phyloP scores from a whole-genome alignment of 805 yeast species.

The Kodamaea leandrae region DNA sequence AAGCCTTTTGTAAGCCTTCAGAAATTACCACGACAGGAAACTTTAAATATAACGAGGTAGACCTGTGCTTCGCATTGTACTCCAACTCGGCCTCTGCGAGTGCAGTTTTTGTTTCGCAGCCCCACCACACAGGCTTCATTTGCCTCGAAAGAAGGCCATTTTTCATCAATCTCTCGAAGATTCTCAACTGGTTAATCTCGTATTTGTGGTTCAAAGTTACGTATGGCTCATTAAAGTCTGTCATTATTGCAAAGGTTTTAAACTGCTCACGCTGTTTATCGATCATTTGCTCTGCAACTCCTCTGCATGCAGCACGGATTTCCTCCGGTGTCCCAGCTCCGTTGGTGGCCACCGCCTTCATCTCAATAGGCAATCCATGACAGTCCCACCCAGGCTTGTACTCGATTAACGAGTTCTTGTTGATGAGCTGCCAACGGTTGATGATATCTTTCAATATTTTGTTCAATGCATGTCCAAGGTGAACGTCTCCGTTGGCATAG shows the following conservation, averaged over 20 bases:
- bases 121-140: slow-evolving; percentile 96
- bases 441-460: slow-evolving; percentile 86
- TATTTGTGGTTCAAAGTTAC: slow-evolving; percentile 67
- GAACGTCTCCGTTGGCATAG: slow-evolving; percentile 93
- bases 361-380: slow-evolving; percentile 95
- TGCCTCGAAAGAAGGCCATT: slow-evolving; percentile 75
- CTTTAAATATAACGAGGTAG: slow-evolving; percentile 65
- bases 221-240: slow-evolving; percentile 76
- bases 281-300: slow-evolving; percentile 69
- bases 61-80: slow-evolving; percentile 68
- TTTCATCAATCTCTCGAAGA: slow-evolving; percentile 64
- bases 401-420: slow-evolving; percentile 56
- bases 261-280: slow-evolving; percentile 63
- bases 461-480: slow-evolving; percentile 88
- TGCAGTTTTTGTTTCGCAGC: slow-evolving; percentile 90
- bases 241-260: slow-evolving; percentile 70
- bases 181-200: slow-evolving; percentile 70
- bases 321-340: slow-evolving; percentile 43
- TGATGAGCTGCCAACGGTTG: slow-evolving; percentile 62
- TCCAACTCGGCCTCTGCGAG: slow-evolving; percentile 96
- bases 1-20: slow-evolving; percentile 10
- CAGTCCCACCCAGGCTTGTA: slow-evolving; percentile 98
- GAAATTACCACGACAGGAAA: slow-evolving; percentile 48
- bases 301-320: slow-evolving; percentile 61
- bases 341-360: slow-evolving; percentile 53